Evolutionary conservation across 306 rosid species (phyloP).

Genomic region (barrel medic (Medicago truncatula)): DNA sequence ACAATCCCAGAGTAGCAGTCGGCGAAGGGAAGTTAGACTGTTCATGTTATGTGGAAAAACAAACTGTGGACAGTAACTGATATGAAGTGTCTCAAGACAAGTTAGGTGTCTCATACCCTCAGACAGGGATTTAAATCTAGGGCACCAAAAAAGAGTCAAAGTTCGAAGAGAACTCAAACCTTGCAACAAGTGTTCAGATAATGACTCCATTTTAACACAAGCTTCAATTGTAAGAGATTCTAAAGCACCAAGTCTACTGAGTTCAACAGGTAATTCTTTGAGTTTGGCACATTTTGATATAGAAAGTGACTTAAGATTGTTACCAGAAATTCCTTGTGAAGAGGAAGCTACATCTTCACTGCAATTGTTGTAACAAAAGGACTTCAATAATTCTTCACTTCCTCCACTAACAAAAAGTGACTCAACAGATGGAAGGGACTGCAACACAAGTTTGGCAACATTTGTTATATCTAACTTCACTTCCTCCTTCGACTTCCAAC

Average conservation of each 20-base stretch:
- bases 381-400: not conserved
- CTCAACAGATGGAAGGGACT: not conserved
- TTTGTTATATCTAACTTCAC: not conserved
- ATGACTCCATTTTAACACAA: not conserved
- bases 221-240: not conserved
- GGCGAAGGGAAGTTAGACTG: no score
- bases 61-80: no score
- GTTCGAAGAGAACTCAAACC: not conserved
- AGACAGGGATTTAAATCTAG: not conserved
- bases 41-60: no score
- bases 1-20: no score
- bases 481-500: not conserved
- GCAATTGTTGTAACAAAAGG: not conserved
- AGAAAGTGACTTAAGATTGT: not conserved
- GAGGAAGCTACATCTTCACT: no score
- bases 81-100: no score
- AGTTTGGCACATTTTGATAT: not conserved
- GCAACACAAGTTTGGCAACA: not conserved
- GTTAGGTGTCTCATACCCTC: constrained; percentile 26
- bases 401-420: not conserved
- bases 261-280: not conserved
- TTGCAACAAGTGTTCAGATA: not conserved
- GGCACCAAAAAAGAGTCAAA: not conserved
- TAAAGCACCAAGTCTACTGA: not conserved
- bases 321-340: no score